A percentile compares a stretch with the other conserved stretches of the same genome.
phyloP scores from a whole-genome alignment of 2,329 filamentous ascomycete genomes.

The Uncinocarpus reesii region DNA sequence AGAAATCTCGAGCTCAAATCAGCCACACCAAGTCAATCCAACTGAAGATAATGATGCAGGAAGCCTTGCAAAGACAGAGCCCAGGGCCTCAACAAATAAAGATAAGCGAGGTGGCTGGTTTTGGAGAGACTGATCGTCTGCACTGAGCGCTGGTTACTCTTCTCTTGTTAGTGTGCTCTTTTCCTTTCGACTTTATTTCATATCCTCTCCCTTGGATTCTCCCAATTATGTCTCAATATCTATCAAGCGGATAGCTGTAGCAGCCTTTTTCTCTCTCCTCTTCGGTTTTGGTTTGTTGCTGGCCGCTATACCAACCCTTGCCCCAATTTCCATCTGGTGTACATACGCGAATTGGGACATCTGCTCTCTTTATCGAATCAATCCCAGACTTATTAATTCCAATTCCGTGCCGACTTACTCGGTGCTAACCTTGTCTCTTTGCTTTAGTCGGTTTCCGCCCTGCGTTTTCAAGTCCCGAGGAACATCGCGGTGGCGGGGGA shows the following conservation, averaged over 20 bases:
- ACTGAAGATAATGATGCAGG: not conserved
- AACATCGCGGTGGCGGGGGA: not conserved
- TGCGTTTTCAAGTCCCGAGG: not conserved
- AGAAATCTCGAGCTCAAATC: constrained; percentile 9
- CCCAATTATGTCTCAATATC: not conserved
- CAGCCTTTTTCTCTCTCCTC: not conserved
- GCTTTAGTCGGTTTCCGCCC: not conserved
- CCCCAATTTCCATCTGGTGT: too few relatives aligned
- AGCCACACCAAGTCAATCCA: not conserved
- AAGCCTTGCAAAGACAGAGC: not conserved
- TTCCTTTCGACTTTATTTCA: not conserved
- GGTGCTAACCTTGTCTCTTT: not conserved
- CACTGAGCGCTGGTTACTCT: not conserved
- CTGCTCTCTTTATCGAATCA: too few relatives aligned
- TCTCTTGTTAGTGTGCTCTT: not conserved
- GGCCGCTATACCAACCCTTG: too few relatives aligned
- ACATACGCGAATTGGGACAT: too few relatives aligned
- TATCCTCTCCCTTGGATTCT: not conserved
- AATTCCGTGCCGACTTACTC: not conserved
- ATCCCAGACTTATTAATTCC: too few relatives aligned
- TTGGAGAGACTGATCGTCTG: constrained; percentile 26
- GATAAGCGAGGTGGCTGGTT: constrained; percentile 27
- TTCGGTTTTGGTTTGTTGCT: too few relatives aligned
- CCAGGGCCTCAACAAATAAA: not conserved
- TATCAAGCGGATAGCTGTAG: not conserved